These are phyloP conservation scores for Calonectria ilicicola DNA, from an alignment of 2,329 filamentous ascomycete genomes.

Conservation along the genomic window DNA sequence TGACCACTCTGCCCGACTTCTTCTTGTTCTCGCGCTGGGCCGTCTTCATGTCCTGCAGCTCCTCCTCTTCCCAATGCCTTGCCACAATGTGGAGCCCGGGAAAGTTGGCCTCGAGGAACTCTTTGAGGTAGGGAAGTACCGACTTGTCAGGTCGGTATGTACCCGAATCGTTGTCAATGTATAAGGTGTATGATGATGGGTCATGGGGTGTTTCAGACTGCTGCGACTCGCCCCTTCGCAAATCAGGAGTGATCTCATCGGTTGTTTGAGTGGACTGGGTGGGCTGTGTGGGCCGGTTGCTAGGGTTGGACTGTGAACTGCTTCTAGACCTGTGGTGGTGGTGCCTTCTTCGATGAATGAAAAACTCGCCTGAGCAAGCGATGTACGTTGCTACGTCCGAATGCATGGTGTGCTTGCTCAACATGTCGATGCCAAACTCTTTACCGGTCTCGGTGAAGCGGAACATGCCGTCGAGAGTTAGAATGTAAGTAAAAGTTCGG, in stretches of 20 bases:
- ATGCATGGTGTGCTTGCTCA: constrained; percentile 98
- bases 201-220: constrained; percentile 56
- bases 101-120: constrained; percentile 79
- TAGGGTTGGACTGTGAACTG: constrained; percentile 63
- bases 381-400: constrained; percentile 92
- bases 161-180: constrained; percentile 95
- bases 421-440: constrained; percentile 92
- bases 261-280: constrained; percentile 32
- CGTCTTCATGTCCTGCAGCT: constrained; percentile 80
- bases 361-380: constrained; percentile 93
- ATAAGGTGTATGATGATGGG: constrained; percentile 79
- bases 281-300: background rate
- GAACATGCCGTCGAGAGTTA: constrained; percentile 87
- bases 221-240: constrained; percentile 61
- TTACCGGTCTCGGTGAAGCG: constrained; percentile 96
- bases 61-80: constrained; percentile 83
- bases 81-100: constrained; percentile 80
- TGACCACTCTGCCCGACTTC: constrained; percentile 63
- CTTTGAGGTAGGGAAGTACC: constrained; percentile 76
- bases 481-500: constrained; percentile 90
- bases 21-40: constrained; percentile 82
- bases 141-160: constrained; percentile 90
- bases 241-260: constrained; percentile 59
- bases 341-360: constrained; percentile 75
- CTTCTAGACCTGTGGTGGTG: constrained; percentile 58